Conservation (phyloP, 129 eudicot species). For the Pittosporum tobira region DNA sequence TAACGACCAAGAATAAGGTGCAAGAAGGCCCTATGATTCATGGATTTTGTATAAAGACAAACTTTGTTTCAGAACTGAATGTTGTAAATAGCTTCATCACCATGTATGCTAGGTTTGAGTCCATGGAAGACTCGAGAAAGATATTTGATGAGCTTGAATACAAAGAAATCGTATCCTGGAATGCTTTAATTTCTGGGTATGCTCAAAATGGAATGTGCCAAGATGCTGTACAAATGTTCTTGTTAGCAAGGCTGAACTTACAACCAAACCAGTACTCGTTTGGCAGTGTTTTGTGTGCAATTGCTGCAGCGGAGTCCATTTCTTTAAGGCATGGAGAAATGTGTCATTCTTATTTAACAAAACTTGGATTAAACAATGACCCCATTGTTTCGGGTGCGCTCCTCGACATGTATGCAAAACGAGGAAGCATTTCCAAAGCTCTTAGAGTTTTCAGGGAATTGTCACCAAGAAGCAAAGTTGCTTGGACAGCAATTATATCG, state of each 20-base stretch:
- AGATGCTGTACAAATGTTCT: slow-evolving; percentile 62
- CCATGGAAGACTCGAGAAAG: slow-evolving; percentile 41
- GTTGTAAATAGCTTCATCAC: slow-evolving; percentile 79
- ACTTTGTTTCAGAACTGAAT: slow-evolving; percentile 37
- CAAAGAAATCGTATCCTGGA: slow-evolving; percentile 67
- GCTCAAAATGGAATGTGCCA: slow-evolving; percentile 49
- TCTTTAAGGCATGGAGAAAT: slow-evolving; percentile 65
- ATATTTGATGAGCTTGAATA: slow-evolving; percentile 51
- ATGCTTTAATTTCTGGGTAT: slow-evolving; percentile 71
- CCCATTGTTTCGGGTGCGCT: slow-evolving; percentile 67
- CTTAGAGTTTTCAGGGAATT: slow-evolving; percentile 43
- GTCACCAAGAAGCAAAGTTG: slow-evolving; percentile 49
- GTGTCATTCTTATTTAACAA: slow-evolving; percentile 48
- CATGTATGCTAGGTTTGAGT: slow-evolving; percentile 74
- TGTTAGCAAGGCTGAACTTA: slow-evolving; percentile 26
- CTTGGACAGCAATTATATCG: slow-evolving; percentile 92
- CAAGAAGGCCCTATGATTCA: slow-evolving; percentile 73
- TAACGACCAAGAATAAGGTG: slow-evolving; percentile 32
- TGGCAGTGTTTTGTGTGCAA: slow-evolving; percentile 74
- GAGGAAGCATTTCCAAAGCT: slow-evolving; percentile 66
- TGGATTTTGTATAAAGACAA: slow-evolving; percentile 56
- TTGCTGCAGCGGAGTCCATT: slow-evolving; percentile 69
- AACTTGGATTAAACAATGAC: slow-evolving; percentile 51
- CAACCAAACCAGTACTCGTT: slow-evolving; percentile 72
- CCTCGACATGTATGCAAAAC: slow-evolving; percentile 95